Conservation (phyloP, 2,329 filamentous ascomycete species). For the Pestalotiopsis fici region DNA sequence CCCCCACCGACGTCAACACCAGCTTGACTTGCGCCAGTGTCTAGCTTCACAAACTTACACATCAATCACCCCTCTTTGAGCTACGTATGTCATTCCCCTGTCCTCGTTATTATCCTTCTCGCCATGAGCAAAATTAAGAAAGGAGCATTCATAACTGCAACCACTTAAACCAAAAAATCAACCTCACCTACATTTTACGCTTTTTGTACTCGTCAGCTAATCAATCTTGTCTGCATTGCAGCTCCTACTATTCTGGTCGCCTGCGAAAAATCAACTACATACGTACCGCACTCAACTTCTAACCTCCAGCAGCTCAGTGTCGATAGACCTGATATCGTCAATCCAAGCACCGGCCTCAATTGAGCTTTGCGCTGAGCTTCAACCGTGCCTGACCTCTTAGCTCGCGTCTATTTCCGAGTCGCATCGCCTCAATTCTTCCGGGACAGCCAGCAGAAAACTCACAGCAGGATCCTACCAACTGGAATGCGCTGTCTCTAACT, state of each 20-base stretch:
- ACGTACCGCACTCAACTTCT: neutral
- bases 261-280: neutral
- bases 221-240: neutral
- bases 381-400: neutral
- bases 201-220: neutral
- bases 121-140: neutral
- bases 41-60: neutral
- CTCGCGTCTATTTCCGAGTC: neutral
- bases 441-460: neutral
- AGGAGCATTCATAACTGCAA: neutral
- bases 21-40: constrained; percentile 1
- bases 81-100: neutral
- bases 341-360: neutral
- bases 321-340: neutral
- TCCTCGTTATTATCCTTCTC: neutral
- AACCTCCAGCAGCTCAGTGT: neutral
- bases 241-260: neutral
- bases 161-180: neutral
- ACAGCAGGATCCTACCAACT: neutral
- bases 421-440: neutral
- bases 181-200: neutral
- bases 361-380: neutral
- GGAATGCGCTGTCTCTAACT: constrained; percentile 7
- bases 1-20: constrained; percentile 5
- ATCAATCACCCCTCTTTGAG: constrained; percentile 5